Base-by-base conservation (phyloP, 129 eudicot species). In the Helianthus tuberosus region DNA sequence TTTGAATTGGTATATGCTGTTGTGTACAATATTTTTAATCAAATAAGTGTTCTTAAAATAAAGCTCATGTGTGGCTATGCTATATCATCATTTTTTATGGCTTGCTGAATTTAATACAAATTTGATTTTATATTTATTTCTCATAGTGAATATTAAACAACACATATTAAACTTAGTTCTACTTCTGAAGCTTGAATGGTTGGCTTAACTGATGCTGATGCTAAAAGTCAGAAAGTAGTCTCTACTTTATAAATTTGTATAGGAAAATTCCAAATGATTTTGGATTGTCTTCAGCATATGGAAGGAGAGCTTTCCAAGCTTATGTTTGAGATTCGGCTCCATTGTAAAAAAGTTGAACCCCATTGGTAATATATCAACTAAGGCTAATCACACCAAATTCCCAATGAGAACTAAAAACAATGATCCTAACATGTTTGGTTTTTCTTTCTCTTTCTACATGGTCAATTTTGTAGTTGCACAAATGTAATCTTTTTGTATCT, bases 131-230 rank as follows among this genome's bases (percentile, higher is more conserved):
- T 9, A 59, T 72, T 43, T 17, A 54, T 58, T 20, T 41, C 5
- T 41, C 57, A 43, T 7, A 27, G 68, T 44, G 65, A 17, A 16
- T 38, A 57, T 49, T 49, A 23, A 13, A 49, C 63, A 20, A 23
- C 6, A 47, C 1, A 71, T 1, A 17, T 17, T 17, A 11, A 58
- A 43, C 25, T 57, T 71, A 41, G 41, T 59, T 59, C 16, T 71
- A 41, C 16, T 59, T 59, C 16, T 25, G 27, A 58, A 72, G 76
- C 66, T 57, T 57, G 76, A 71, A 5, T 58, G 65, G 2, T 16
- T 3, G 27, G 35, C 11, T 11, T 43, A 57, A 20, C 29, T 41
- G 67, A 44, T 72, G 64, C 49, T 23, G 38, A 12, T 39, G 47
- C 66, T 54, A 4, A 29, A 69, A 50, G 47, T 69, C 14, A 32